Evolutionary conservation across 345 rosid species (phyloP), one percentile per base, ranked within the genome.

Genomic region (Barbarea vulgaris): DNA sequence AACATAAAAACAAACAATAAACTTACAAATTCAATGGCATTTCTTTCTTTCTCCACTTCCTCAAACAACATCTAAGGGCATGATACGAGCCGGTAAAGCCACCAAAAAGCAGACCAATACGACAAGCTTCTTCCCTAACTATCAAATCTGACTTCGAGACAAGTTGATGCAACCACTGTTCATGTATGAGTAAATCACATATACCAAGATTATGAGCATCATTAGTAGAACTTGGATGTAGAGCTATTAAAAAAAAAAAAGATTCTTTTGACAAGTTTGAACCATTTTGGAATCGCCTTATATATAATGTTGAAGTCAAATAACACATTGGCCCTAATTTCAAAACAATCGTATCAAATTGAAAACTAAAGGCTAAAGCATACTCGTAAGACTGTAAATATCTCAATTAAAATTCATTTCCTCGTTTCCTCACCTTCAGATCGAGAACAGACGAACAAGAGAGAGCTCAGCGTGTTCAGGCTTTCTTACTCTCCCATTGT

Each of bases 31-130:
- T 91, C 50, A 85, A 12, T 2, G 97, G 95, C 9, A 93, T 86
- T 80, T 96, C 98, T 65, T 93, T 91, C 87, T 84, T 88, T 59
- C 99, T 89, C 77, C 83, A 77, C 80, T 91, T 96, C 79, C 99
- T 89, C 63, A 91, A 73, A 47, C 87, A 80, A 74, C 99, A 96
- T 77, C 99, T 84, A 39, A 93, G 87, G 0, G 91, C 98, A 39
- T 96, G 99, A 81, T 93, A 96, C 4, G 96, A 91, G 57, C 98
- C 98, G 0, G 99, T 91, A 74, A 96, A 96, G 59, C 99, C 97
- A 67, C 98, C 98, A 79, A 96, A 91, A 12, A 96, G 86, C 54
- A 96, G 73, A 71, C 99, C 99, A 57, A 93, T 77, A 27, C 99
- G 93, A 72, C 99, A 93, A 28, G 99, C 98, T 83, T 96, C 99